Evolutionary conservation across 306 rosid genomes (phyloP).

Genomic region (Pterocarpus santalinus): DNA sequence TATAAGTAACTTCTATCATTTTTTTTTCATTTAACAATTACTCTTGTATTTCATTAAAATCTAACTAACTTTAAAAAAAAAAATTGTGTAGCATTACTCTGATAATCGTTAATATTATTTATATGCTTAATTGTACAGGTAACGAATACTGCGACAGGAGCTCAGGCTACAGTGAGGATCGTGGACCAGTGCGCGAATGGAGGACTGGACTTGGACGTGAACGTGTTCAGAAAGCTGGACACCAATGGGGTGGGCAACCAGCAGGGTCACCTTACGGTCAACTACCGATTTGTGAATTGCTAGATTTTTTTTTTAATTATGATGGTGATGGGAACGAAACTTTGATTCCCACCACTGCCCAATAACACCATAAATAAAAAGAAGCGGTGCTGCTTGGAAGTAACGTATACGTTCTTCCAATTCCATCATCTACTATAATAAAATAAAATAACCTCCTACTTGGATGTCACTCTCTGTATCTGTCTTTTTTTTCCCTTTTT

Average conservation of each 20-base stretch:
- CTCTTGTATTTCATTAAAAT: too few relatives aligned
- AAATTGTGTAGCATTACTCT: neutral
- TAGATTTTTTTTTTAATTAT: neutral
- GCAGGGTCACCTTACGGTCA: slow-evolving; percentile 53
- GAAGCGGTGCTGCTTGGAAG: too few relatives aligned
- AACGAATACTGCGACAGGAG: slow-evolving; percentile 54
- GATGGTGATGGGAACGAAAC: neutral
- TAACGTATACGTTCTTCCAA: too few relatives aligned
- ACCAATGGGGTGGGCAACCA: slow-evolving; percentile 54
- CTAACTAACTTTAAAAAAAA: too few relatives aligned
- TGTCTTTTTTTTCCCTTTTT: too few relatives aligned
- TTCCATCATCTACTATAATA: too few relatives aligned
- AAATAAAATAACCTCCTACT: too few relatives aligned
- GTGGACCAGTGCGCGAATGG: slow-evolving; percentile 69
- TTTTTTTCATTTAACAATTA: too few relatives aligned
- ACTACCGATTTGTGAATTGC: slow-evolving; percentile 56
- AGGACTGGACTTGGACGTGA: slow-evolving; percentile 68
- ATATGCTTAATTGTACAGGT: slow-evolving; percentile 22
- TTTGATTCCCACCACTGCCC: neutral
- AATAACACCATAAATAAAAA: slow-evolving; percentile 6
- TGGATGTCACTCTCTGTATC: too few relatives aligned
- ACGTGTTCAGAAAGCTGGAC: slow-evolving; percentile 56
- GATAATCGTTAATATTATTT: neutral
- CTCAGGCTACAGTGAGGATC: slow-evolving; percentile 58
- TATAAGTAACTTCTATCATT: too few relatives aligned